Conservation (phyloP, 2,329 filamentous ascomycete species). For the Neocucurbitaria cava region DNA sequence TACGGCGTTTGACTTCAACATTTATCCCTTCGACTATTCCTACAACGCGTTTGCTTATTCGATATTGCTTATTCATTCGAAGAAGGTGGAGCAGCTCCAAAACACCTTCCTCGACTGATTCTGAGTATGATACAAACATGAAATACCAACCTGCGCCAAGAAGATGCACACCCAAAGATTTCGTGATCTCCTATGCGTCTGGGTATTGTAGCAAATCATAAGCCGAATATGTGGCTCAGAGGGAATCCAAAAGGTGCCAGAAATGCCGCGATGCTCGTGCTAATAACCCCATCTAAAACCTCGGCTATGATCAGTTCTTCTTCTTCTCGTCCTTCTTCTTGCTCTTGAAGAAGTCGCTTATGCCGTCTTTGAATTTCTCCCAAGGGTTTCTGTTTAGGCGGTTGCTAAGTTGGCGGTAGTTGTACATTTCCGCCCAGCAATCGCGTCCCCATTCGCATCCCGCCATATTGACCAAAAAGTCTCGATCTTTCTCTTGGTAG, state of each 20-base stretch:
- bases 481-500: slow-evolving; percentile 82
- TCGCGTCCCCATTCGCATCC: slow-evolving; percentile 96
- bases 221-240: slow-evolving; percentile 8
- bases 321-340: slow-evolving; percentile 39
- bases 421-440: slow-evolving; percentile 98
- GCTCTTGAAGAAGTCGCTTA: slow-evolving; percentile 48
- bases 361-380: slow-evolving; percentile 67
- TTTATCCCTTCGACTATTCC: not conserved
- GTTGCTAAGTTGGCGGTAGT: slow-evolving; percentile 90
- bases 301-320: slow-evolving; percentile 15
- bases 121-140: slow-evolving; percentile 9
- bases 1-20: not conserved
- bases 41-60: too few relatives aligned
- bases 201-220: slow-evolving; percentile 18
- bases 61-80: too few relatives aligned
- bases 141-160: slow-evolving; percentile 9
- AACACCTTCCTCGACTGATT: not conserved
- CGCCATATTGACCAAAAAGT: slow-evolving; percentile 98
- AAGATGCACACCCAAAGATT: slow-evolving; percentile 9
- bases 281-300: not conserved
- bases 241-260: slow-evolving; percentile 13
- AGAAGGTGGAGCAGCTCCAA: too few relatives aligned
- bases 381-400: slow-evolving; percentile 83
- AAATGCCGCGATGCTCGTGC: slow-evolving; percentile 9
- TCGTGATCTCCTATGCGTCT: slow-evolving; percentile 12